phyloP scores from a whole-genome alignment of 768 basidiomycete genomes.

The Tricholoma furcatifolium region DNA sequence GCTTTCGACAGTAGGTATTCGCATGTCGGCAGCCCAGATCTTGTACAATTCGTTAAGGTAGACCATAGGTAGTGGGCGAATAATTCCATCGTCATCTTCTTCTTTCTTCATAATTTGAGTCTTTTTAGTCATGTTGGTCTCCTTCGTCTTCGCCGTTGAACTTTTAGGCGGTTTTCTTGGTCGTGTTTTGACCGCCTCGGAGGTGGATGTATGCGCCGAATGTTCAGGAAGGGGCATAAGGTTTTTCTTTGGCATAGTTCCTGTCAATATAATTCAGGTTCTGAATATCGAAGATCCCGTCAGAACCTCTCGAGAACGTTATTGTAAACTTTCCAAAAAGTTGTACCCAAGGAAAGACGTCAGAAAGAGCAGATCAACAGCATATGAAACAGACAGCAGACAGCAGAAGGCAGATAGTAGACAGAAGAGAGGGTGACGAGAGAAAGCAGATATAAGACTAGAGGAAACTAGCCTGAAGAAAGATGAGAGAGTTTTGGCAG shows the following conservation, averaged over 20 bases:
- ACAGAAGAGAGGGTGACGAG: not conserved
- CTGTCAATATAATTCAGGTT: not conserved
- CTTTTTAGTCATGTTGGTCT: not conserved
- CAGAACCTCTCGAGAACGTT: not conserved
- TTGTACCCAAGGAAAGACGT: not conserved
- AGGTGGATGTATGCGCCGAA: constrained; percentile 12
- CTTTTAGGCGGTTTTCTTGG: constrained; percentile 1
- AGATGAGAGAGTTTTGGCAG: not conserved
- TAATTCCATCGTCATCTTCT: constrained; percentile 1
- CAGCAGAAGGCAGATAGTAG: not conserved
- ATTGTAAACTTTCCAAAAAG: not conserved
- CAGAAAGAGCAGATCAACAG: not conserved
- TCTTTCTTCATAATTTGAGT: constrained; percentile 1
- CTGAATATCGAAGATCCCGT: not conserved
- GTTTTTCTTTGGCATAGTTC: constrained; percentile 2
- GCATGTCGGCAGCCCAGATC: constrained; percentile 36
- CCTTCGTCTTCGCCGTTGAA: not conserved
- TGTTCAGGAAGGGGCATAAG: not conserved
- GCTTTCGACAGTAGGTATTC: constrained; percentile 35
- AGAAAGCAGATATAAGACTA: not conserved
- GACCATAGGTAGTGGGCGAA: constrained; percentile 8
- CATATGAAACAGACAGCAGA: not conserved
- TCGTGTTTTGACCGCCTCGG: constrained; percentile 13
- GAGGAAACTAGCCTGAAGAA: not conserved
- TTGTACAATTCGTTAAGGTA: constrained; percentile 33